Evolutionary conservation across 2,329 filamentous ascomycete genomes (phyloP).

Genomic region (Colletotrichum tabaci): DNA sequence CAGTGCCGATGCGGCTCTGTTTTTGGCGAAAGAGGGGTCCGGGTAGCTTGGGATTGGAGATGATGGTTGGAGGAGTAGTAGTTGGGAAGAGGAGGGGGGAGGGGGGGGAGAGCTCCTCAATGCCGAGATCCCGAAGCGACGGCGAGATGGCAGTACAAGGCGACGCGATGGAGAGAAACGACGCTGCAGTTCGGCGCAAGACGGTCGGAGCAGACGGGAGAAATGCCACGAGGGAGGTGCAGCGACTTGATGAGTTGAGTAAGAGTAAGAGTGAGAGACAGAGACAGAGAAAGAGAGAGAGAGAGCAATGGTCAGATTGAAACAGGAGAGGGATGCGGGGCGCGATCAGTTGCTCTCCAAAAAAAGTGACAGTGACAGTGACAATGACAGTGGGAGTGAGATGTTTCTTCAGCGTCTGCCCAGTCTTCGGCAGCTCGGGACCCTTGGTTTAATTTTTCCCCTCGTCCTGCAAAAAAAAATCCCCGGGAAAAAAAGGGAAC

Average conservation of each 20-base stretch:
- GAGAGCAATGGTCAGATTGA: background rate
- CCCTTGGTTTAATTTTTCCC: conserved; percentile 4
- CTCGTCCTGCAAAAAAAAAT: background rate
- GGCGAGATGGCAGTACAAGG: conserved; percentile 14
- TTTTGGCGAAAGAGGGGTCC: conserved; percentile 1
- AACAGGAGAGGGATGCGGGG: conserved; percentile 7
- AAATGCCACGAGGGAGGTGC: background rate
- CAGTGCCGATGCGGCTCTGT: conserved; percentile 21
- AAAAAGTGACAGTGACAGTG: background rate
- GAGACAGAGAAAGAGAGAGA: background rate
- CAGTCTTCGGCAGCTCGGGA: conserved; percentile 27
- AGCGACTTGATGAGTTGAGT: too few species aligned
- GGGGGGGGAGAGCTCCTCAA: conserved; percentile 9
- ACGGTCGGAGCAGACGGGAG: background rate
- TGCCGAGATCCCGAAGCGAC: conserved; percentile 30
- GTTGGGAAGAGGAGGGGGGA: background rate
- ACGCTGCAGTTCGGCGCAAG: background rate
- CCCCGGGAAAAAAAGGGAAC: background rate
- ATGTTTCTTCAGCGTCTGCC: conserved; percentile 12
- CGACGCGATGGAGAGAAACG: conserved; percentile 3
- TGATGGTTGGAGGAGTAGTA: background rate
- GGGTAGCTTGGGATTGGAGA: conserved; percentile 9
- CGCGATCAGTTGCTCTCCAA: background rate
- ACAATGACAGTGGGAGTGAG: too few species aligned
- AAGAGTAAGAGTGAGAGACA: background rate